These are phyloP conservation scores for Apiospora koreana DNA, from an alignment of 2,329 filamentous ascomycete genomes.

Conservation along the genomic window DNA sequence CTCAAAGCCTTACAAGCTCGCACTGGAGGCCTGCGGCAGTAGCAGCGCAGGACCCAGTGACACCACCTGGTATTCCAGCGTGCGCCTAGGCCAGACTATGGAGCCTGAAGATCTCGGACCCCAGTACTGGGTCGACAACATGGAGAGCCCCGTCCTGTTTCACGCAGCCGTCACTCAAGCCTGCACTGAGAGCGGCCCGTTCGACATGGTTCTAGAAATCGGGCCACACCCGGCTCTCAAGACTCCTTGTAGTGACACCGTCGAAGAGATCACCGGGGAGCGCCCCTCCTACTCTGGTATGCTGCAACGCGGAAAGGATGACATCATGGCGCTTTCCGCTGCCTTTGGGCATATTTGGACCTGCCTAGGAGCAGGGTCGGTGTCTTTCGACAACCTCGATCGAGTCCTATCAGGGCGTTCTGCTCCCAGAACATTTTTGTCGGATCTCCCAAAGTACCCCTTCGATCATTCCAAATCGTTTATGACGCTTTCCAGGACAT, in stretches of 20 bases:
- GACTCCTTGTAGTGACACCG: no score
- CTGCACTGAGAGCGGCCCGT: not conserved
- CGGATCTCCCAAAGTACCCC: slow-evolving; percentile 15
- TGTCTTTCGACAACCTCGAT: no score
- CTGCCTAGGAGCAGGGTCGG: not conserved
- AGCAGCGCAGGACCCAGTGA: no score
- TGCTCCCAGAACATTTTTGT: no score
- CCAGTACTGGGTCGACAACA: slow-evolving; percentile 3
- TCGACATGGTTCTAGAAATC: not conserved
- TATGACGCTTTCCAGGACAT: no score
- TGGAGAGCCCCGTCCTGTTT: slow-evolving; percentile 11
- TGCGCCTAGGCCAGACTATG: no score
- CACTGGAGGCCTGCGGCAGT: not conserved
- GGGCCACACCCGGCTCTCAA: slow-evolving; percentile 13
- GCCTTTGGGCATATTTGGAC: slow-evolving; percentile 15
- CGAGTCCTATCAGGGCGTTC: no score
- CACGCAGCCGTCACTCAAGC: not conserved
- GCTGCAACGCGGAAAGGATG: no score
- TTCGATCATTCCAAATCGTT: slow-evolving; percentile 19
- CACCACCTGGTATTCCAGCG: slow-evolving; percentile 16
- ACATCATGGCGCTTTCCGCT: slow-evolving; percentile 11
- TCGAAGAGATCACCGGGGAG: no score
- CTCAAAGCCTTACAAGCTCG: slow-evolving; percentile 14
- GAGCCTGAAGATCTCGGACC: not conserved
- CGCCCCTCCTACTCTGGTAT: no score